Percentiles rank a stretch among this genome's conserved stretches.
These are phyloP conservation scores for Salvia hispanica DNA, from an alignment of 257 asterid genomes.

Conservation along the genomic window DNA sequence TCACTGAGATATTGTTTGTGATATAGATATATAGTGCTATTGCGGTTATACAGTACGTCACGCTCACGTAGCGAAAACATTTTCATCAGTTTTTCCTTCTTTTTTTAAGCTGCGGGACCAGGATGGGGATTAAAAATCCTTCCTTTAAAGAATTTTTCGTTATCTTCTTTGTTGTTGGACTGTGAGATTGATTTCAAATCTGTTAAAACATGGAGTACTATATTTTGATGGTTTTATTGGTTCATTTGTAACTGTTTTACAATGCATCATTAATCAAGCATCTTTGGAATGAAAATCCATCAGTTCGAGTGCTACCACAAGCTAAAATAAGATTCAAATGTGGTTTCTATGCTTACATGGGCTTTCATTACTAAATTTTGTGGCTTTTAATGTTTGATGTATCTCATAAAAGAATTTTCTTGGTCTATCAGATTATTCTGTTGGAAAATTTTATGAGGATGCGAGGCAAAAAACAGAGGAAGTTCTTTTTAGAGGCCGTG, in stretches of 20 bases:
- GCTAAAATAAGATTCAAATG: constrained; percentile 9
- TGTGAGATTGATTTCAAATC: neutral
- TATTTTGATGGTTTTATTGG: neutral
- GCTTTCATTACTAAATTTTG: neutral
- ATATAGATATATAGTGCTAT: no score
- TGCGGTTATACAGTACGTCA: no score
- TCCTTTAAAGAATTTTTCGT: neutral
- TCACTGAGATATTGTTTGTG: no score
- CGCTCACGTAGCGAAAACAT: neutral
- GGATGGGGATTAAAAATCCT: neutral
- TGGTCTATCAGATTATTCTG: constrained; percentile 74
- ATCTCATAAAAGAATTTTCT: constrained; percentile 19
- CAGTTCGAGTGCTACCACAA: neutral
- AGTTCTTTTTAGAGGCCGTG: constrained; percentile 64
- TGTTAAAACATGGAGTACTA: neutral
- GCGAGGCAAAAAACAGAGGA: constrained; percentile 80
- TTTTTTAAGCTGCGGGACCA: no score
- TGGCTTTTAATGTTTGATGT: constrained; percentile 9
- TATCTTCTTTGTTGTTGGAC: neutral
- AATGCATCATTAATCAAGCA: neutral
- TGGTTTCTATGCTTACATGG: neutral
- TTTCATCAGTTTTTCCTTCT: neutral
- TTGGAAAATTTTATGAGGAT: constrained; percentile 80
- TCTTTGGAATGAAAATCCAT: neutral
- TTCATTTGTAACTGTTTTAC: neutral